Percentiles rank a stretch among this genome's conserved stretches.
Conservation (phyloP, 768 basidiomycete species). For the Rossbeevera mucosa region DNA sequence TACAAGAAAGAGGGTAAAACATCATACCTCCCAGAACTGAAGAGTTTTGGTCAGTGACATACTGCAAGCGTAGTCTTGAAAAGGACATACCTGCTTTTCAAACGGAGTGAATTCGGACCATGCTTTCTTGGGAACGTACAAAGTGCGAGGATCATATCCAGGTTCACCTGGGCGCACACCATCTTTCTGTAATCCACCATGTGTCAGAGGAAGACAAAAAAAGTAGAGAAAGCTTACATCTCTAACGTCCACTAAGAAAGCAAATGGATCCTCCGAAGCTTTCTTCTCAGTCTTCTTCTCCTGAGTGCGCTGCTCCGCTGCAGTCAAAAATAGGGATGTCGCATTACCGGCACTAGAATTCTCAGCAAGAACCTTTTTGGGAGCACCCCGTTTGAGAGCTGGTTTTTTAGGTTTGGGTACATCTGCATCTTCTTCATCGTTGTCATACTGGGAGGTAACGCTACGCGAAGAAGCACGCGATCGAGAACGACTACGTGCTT, state of each 20-base stretch:
- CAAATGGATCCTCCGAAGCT: constrained; percentile 67
- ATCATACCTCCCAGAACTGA: constrained; percentile 71
- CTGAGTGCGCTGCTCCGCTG: constrained; percentile 72
- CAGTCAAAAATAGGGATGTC: constrained; percentile 62
- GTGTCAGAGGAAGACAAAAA: neutral
- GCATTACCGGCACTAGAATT: constrained; percentile 28
- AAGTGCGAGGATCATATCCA: constrained; percentile 85
- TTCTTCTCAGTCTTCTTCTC: constrained; percentile 83
- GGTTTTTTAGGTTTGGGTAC: constrained; percentile 35
- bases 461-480: constrained; percentile 49
- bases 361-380: constrained; percentile 28
- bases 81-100: constrained; percentile 68
- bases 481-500: constrained; percentile 43
- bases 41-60: neutral
- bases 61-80: neutral
- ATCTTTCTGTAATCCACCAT: constrained; percentile 57
- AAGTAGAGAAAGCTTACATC: constrained; percentile 48
- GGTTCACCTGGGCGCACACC: constrained; percentile 71
- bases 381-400: constrained; percentile 32
- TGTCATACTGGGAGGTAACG: constrained; percentile 31
- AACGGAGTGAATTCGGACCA: constrained; percentile 92
- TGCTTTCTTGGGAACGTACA: constrained; percentile 69
- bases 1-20: neutral
- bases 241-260: constrained; percentile 64
- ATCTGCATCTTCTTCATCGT: constrained; percentile 36